These are phyloP conservation scores for Cladosporium sp. DNA, from an alignment of 2,329 filamentous ascomycete genomes.

Conservation along the genomic window DNA sequence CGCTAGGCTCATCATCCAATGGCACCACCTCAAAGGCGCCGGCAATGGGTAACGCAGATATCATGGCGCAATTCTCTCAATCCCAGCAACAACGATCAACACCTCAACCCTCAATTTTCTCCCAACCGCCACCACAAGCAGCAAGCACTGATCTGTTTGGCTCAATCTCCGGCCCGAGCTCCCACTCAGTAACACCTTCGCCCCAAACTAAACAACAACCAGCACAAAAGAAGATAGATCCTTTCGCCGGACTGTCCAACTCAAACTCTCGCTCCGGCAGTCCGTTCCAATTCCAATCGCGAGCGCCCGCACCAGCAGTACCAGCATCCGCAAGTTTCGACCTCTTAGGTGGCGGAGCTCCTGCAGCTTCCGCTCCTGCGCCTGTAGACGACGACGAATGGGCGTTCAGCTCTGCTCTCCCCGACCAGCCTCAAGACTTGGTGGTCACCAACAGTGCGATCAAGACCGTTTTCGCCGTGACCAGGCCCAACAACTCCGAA, in stretches of 20 bases:
- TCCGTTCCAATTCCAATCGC: constrained; percentile 47
- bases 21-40: constrained; percentile 25
- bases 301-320: constrained; percentile 27
- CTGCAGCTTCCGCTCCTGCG: constrained; percentile 27
- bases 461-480: constrained; percentile 69
- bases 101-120: constrained; percentile 21
- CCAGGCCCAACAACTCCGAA: constrained; percentile 52
- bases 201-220: constrained; percentile 28
- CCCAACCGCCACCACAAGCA: constrained; percentile 31
- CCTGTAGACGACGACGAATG: constrained; percentile 73
- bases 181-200: constrained; percentile 47
- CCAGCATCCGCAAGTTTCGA: constrained; percentile 22
- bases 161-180: constrained; percentile 45
- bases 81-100: constrained; percentile 19
- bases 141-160: constrained; percentile 57
- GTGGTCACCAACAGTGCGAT: constrained; percentile 63
- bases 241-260: constrained; percentile 54
- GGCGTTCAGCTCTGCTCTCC: constrained; percentile 85
- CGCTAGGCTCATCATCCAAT: constrained; percentile 48
- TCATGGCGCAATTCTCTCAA: constrained; percentile 34
- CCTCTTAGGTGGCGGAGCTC: constrained; percentile 29
- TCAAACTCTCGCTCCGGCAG: constrained; percentile 50
- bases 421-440: constrained; percentile 59
- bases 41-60: constrained; percentile 24
- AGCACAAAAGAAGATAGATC: constrained; percentile 45